These are phyloP conservation scores for Aspergillus sp. DNA, from an alignment of 2,329 filamentous ascomycete species.

Conservation along the genomic window DNA sequence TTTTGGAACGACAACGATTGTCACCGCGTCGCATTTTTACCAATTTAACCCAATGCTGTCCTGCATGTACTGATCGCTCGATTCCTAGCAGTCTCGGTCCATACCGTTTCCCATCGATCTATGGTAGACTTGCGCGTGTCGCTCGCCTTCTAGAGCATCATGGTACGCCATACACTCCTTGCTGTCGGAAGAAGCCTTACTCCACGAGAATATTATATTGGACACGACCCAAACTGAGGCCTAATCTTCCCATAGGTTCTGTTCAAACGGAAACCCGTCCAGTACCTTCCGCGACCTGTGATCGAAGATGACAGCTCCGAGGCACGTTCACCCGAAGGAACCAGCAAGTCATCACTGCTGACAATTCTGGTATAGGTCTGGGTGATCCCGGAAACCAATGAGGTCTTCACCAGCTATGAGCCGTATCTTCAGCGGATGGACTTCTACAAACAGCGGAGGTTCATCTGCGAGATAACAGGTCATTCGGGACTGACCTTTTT, in stretches of 20 bases:
- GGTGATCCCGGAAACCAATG: constrained; percentile 84
- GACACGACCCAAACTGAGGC: not conserved
- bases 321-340: constrained; percentile 51
- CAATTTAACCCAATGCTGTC: not conserved
- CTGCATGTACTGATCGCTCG: not conserved
- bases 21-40: not conserved
- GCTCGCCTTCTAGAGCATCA: constrained; percentile 20
- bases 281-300: constrained; percentile 68
- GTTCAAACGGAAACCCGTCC: constrained; percentile 93
- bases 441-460: constrained; percentile 89
- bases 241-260: constrained; percentile 64
- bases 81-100: constrained; percentile 1
- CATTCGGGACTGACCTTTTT: constrained; percentile 91
- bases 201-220: not conserved
- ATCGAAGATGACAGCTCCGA: constrained; percentile 80
- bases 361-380: constrained; percentile 64
- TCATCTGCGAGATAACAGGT: constrained; percentile 94
- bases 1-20: not conserved
- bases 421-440: constrained; percentile 83
- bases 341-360: constrained; percentile 9
- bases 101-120: constrained; percentile 6
- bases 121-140: constrained; percentile 26
- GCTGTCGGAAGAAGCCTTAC: not conserved
- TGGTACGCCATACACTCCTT: constrained; percentile 25
- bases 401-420: constrained; percentile 86